Conservation (phyloP, 2,329 filamentous ascomycete genomes). For the Blastomyces percursus region DNA sequence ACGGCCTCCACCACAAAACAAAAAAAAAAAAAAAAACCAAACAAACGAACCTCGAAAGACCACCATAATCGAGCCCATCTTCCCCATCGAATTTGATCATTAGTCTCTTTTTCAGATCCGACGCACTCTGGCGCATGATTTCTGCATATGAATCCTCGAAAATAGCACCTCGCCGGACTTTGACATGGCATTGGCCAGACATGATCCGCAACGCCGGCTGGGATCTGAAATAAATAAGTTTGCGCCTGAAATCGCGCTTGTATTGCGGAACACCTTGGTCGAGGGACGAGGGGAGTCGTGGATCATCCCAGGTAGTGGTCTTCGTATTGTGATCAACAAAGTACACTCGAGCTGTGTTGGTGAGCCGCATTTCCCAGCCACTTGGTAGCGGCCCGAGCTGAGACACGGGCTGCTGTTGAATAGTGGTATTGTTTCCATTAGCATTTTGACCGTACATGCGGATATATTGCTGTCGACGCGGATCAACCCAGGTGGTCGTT, state of each 20-base stretch:
- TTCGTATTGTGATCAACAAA: conserved; percentile 99
- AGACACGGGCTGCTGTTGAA: conserved; percentile 95
- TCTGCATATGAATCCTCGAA: conserved; percentile 99
- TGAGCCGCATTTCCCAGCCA: conserved; percentile 98
- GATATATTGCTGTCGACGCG: conserved; percentile 93
- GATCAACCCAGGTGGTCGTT: conserved; percentile 97
- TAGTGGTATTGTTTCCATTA: conserved; percentile 60
- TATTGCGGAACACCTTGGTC: conserved; percentile 99
- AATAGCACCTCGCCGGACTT: conserved; percentile 90
- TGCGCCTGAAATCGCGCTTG: conserved; percentile 96
- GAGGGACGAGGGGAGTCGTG: conserved; percentile 82
- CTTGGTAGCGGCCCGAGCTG: conserved; percentile 91
- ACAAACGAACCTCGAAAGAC: conserved; percentile 60
- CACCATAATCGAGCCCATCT: conserved; percentile 94
- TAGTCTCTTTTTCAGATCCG: conserved; percentile 90
- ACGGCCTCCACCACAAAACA: background rate
- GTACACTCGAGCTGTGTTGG: conserved; percentile 94
- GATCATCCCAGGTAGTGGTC: conserved; percentile 98
- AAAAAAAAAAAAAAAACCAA: background rate
- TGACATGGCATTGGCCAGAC: conserved; percentile 95
- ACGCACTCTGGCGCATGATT: conserved; percentile 91
- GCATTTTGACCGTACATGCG: conserved; percentile 93
- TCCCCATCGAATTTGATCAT: conserved; percentile 99
- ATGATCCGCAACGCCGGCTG: conserved; percentile 93
- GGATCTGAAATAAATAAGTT: conserved; percentile 98